A percentile compares a stretch with the other conserved stretches of the same genome.
phyloP scores from a whole-genome alignment of 2,329 filamentous ascomycete genomes.

The Diaporthe australafricana region DNA sequence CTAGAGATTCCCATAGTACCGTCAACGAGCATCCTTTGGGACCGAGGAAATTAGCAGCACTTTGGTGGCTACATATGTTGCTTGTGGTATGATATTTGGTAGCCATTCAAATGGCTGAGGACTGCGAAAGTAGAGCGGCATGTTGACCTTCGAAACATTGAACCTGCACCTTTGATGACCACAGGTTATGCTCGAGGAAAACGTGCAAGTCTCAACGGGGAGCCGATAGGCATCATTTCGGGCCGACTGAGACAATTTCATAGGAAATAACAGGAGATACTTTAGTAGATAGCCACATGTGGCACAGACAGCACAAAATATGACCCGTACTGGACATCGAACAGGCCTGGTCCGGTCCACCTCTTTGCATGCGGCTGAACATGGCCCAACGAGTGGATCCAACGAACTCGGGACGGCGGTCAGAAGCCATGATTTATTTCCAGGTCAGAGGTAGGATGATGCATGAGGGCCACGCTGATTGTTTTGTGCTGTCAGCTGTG shows the following conservation, averaged over 20 bases:
- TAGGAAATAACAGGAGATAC: neutral
- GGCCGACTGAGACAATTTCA: neutral
- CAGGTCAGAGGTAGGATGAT: neutral
- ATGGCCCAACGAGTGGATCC: neutral
- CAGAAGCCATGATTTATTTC: neutral
- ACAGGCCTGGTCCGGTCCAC: neutral
- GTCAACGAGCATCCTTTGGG: neutral
- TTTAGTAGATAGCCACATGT: conserved; percentile 7
- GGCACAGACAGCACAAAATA: neutral
- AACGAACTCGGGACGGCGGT: too few species aligned
- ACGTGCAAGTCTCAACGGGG: neutral
- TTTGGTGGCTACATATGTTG: neutral
- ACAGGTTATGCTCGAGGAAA: neutral
- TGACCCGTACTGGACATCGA: neutral
- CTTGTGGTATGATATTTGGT: neutral
- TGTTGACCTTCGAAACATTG: neutral
- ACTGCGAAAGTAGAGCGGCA: neutral
- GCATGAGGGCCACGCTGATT: neutral
- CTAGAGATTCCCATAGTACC: neutral
- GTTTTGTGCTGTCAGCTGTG: neutral
- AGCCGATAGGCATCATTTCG: neutral
- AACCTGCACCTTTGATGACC: neutral
- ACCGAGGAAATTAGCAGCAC: neutral
- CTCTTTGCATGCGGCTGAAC: conserved; percentile 4
- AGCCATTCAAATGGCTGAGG: neutral